Percentiles rank a stretch among this genome's conserved stretches.
Evolutionary conservation across 202 grass and related monocot species (phyloP).

Genomic region (Zizania palustris): DNA sequence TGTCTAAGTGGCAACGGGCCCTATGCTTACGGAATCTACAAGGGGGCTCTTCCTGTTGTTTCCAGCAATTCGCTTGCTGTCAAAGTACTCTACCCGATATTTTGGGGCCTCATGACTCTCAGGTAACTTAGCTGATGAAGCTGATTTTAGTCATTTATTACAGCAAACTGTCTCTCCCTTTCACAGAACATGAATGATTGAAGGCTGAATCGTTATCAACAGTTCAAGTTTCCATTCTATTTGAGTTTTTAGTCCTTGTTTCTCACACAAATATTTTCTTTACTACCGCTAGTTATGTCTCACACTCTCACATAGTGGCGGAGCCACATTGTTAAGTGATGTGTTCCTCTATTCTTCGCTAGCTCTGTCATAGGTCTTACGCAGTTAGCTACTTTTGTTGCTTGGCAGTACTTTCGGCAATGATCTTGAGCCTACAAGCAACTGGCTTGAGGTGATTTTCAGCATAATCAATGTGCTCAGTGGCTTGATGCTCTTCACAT

Average conservation of each 20-base stretch:
- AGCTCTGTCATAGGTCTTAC: too few relatives aligned
- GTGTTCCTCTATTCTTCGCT: too few relatives aligned
- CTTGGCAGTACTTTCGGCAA: slow-evolving; percentile 82
- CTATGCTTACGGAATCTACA: slow-evolving; percentile 84
- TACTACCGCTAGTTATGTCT: neutral
- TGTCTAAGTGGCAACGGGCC: slow-evolving; percentile 67
- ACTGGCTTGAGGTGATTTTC: slow-evolving; percentile 90
- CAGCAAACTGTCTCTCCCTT: neutral
- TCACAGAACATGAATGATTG: neutral
- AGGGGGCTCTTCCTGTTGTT: slow-evolving; percentile 86
- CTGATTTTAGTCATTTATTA: neutral
- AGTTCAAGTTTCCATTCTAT: neutral
- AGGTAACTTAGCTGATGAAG: slow-evolving; percentile 53
- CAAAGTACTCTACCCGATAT: slow-evolving; percentile 96
- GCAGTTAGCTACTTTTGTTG: neutral
- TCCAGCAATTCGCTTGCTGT: slow-evolving; percentile 88
- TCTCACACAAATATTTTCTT: neutral
- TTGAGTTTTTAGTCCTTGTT: neutral
- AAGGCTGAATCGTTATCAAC: neutral
- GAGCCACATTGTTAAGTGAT: too few relatives aligned
- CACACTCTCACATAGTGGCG: too few relatives aligned
- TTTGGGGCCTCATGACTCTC: slow-evolving; percentile 98
- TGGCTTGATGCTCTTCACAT: slow-evolving; percentile 97
- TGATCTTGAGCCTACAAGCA: slow-evolving; percentile 88
- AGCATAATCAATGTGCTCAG: slow-evolving; percentile 83